Base-by-base conservation (phyloP, 345 rosid genomes). In the Eucalyptus tenuipes region DNA sequence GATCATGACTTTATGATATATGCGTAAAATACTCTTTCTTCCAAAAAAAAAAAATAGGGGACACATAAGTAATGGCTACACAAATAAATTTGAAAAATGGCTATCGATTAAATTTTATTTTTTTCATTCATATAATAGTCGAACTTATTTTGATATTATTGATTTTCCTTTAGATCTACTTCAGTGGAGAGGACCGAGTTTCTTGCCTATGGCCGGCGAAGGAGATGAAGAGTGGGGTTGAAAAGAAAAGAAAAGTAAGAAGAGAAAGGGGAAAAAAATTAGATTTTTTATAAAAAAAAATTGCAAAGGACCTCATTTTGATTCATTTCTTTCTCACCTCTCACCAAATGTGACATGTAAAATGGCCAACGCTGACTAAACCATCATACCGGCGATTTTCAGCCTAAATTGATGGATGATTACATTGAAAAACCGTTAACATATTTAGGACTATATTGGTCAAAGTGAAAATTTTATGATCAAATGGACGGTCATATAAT, bases 301-400 rank as follows among this genome's bases (percentile, higher is more conserved):
- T 14, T 31, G 40, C 44, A 3, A 16, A 68, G 2, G 6, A 9
- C 5, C 40, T 31, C 15, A 37, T 17, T 71, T 71, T 68, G 22
- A 33, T 68, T 68, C 80, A 68, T 68, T 33, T 71, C 3, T 40
- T 33, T 22, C 13, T 16, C 13, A 6, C 6, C 4, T 5, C 13
- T 6, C 7, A 33, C 13, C 1, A 0, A 2, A 1, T 6, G 0
- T 37, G 1, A 8, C 7, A 15, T 18, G 1, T 31, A 16, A 15
- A 9, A 68, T 20, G 7, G 6, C 12, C 13, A 3, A 6, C 10
- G 0, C 0, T 8, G 2, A 71, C 25, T 71, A 6, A 42, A 71
- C 0, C 0, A 4, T 33, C 44, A 5, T 20, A 2, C 5, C 2
- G 0, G 27, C 1, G 0, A 22, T 20, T 75, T 37, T 10, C 5